Evolutionary conservation across 176 grass and related monocot genomes (phyloP), one percentile per base, ranked within the genome.

Genomic region (Thinopyrum elongatum): DNA sequence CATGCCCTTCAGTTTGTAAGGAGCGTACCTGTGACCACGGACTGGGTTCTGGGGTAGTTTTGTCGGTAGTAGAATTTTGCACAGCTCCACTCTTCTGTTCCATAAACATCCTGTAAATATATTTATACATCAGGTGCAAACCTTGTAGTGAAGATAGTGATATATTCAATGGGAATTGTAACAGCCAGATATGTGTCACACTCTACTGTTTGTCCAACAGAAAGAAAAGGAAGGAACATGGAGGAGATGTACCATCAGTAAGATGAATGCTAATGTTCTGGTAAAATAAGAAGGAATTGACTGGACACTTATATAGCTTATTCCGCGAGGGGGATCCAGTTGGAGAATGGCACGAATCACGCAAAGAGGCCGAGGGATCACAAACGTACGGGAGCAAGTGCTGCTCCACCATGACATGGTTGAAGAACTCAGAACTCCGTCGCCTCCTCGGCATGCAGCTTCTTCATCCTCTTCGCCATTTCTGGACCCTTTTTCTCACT

Each of bases 301-400:
- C 33, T 34, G 33, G 33, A 34, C 33, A 34, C 33, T 3, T 34
- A 34, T 34, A 34, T 34, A 34, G 33, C 33, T 34, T 34, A 34
- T 34, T 34, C 90, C 1, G 71, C 68, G 0, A 97, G 92, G 76
- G 95, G 92, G 33, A 97, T 86, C 95, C 92, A 97, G 26, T 97
- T 97, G 7, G 95, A 97, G 90, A 97, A 97, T 3, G 95, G 95
- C 65, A 97, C 51, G 1, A 91, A 89, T 92, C 95, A 97, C 0
- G 92, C 90, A 67, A 97, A 97, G 47, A 94, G 74, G 60, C 79
- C 87, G 5, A 97, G 65, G 95, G n/a, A 97, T 88, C 81, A 97
- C 77, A 78, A 97, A 97, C 19, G 92, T n/a, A n/a, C n/a, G n/a
- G 92, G 53, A 97, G 74, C 77, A 94, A 70, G 21, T 92, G 95